Percentiles rank a stretch among this genome's conserved stretches.
phyloP scores from a whole-genome alignment of 768 basidiomycete species.

The Podaxis rugospora region DNA sequence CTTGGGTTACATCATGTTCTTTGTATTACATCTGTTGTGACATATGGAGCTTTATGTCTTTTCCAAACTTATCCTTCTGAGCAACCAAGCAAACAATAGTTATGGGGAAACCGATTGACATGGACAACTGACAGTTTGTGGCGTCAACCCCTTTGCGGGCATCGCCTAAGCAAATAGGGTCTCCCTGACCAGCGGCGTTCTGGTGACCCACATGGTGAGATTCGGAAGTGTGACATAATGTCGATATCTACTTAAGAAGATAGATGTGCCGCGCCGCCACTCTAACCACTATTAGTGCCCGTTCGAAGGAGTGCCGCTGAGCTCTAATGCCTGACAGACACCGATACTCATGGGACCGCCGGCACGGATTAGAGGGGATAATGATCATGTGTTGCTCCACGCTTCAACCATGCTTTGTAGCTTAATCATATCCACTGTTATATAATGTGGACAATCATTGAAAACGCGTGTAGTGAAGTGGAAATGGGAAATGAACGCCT shows the following conservation, averaged over 20 bases:
- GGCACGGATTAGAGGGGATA: neutral
- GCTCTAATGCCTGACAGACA: neutral
- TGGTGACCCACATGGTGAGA: constrained; percentile 5
- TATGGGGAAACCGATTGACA: constrained; percentile 6
- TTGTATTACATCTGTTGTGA: neutral
- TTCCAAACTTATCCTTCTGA: neutral
- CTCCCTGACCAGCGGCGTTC: neutral
- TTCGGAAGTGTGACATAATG: constrained; percentile 5
- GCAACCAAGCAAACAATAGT: neutral
- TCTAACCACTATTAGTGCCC: constrained; percentile 7
- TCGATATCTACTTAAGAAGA: neutral
- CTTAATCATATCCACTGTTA: neutral
- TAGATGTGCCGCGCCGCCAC: neutral
- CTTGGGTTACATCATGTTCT: neutral
- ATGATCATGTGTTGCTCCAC: neutral
- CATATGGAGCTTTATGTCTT: neutral
- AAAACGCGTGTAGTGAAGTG: neutral
- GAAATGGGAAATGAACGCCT: neutral
- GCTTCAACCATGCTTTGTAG: neutral
- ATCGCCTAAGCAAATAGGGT: neutral
- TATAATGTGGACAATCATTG: neutral
- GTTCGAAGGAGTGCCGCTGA: neutral
- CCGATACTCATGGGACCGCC: constrained; percentile 1
- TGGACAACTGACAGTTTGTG: constrained; percentile 11
- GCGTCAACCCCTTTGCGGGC: constrained; percentile 5